A percentile compares a stretch with the other conserved stretches of the same genome.
These are phyloP conservation scores for Helotiales sp. DNA, from an alignment of 2,329 filamentous ascomycete species.

Conservation along the genomic window DNA sequence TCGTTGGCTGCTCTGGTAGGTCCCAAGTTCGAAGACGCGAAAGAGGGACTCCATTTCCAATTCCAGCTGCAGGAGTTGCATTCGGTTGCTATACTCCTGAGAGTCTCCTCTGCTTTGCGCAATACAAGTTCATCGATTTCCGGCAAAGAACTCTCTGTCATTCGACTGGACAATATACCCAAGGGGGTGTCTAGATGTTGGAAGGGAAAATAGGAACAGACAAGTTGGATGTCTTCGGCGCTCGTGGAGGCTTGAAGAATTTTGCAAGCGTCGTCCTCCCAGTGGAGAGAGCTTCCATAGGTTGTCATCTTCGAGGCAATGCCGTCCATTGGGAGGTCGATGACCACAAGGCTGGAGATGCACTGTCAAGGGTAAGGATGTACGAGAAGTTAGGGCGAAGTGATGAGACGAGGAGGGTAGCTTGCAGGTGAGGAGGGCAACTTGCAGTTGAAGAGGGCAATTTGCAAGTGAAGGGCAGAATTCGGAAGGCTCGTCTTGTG, in stretches of 20 bases:
- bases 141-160: not conserved
- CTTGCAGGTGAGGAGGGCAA: conserved; percentile 11
- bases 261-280: not conserved
- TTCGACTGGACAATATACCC: not conserved
- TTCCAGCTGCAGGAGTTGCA: conserved; percentile 7
- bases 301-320: not conserved
- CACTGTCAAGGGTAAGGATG: conserved; percentile 6
- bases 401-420: not conserved
- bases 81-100: conserved; percentile 13
- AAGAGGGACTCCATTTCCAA: conserved; percentile 5
- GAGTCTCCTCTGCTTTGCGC: conserved; percentile 6
- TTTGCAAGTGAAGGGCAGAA: conserved; percentile 4
- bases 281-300: conserved; percentile 1
- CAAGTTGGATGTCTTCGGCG: conserved; percentile 3
- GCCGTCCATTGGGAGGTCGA: not conserved
- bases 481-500: conserved; percentile 12
- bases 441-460: conserved; percentile 8
- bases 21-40: not conserved
- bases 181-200: not conserved
- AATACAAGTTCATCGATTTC: conserved; percentile 2
- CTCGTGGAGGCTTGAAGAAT: conserved; percentile 6
- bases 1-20: conserved; percentile 1
- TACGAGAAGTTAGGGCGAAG: conserved; percentile 6
- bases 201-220: conserved; percentile 3
- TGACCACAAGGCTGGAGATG: conserved; percentile 1